A percentile compares a stretch with the other conserved stretches of the same genome.
Evolutionary conservation across 2,329 filamentous ascomycete species (phyloP).

Genomic region (Verticillium tricorpus): DNA sequence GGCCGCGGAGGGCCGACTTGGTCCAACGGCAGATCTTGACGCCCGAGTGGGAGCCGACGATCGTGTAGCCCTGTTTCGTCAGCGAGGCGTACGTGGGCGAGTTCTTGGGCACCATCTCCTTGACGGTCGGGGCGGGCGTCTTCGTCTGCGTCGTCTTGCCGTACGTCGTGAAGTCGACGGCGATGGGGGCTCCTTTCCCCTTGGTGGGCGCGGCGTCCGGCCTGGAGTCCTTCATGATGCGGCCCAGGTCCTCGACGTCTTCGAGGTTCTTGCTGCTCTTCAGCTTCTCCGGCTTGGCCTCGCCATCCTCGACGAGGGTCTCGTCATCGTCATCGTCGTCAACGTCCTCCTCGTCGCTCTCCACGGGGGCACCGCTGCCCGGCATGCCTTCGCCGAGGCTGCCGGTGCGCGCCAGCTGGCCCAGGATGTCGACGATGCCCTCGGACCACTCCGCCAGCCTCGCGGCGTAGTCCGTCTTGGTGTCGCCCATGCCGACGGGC

Average conservation of each 20-base stretch:
- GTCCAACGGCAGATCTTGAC: constrained; percentile 99
- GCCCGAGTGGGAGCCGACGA: constrained; percentile 90
- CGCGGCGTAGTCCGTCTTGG: constrained; percentile 65
- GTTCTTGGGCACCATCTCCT: constrained; percentile 91
- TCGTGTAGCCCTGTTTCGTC: constrained; percentile 94
- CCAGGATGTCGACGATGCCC: constrained; percentile 69
- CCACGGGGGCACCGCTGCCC: constrained; percentile 77
- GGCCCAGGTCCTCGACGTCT: constrained; percentile 81
- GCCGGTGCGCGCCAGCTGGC: constrained; percentile 56
- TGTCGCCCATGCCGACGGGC: constrained; percentile 82
- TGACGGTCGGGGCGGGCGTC: constrained; percentile 44
- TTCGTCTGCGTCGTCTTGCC: constrained; percentile 45
- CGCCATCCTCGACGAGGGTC: constrained; percentile 41
- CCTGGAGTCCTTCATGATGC: constrained; percentile 50
- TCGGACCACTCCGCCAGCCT: constrained; percentile 72
- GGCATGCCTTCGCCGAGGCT: constrained; percentile 60
- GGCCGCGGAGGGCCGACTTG: constrained; percentile 88
- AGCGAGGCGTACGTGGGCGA: constrained; percentile 86
- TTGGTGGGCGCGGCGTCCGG: constrained; percentile 22
- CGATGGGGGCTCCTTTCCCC: constrained; percentile 48
- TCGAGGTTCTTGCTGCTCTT: constrained; percentile 46
- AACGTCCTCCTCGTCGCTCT: constrained; percentile 77
- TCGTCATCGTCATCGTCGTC: constrained; percentile 54
- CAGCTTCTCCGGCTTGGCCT: constrained; percentile 37
- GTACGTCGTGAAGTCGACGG: constrained; percentile 83